Evolutionary conservation across 345 rosid genomes (phyloP), one percentile per base, ranked within the genome.

Genomic region (Populus euphratica): DNA sequence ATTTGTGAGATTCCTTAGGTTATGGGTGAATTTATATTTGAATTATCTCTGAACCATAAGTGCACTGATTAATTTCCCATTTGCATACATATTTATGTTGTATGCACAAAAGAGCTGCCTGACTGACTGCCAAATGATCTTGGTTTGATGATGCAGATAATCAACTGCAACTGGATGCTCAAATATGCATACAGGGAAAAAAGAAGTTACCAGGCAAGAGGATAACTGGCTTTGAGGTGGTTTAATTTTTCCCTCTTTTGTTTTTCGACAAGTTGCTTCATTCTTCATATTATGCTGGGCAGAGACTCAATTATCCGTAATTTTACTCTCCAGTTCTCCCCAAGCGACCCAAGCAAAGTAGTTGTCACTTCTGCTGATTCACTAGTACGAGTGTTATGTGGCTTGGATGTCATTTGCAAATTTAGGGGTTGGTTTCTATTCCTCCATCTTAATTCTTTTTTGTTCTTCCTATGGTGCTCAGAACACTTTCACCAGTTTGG

Each of bases 341-440:
- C 96, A 23, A 82, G 81, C 35, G 93, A 90, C 56, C 89, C 91
- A 5, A 86, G 82, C 79, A 90, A 89, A 88, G 65, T 93, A 14
- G 76, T 93, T 73, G 91, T 93, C 72, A 88, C 96, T 47, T 88
- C 85, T 77, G 98, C 92, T 54, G 96, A 93, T 89, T 93, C 96
- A 68, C 81, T 83, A 23, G 86, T 90, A 47, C 83, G 87, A 75
- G 80, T 93, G 38, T 86, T 90, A 49, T 35, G 75, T 6, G 91
- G 91, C 49, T 39, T 13, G 8, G 86, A 91, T 68, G 83, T 92
- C 31, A 52, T 88, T 70, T 81, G 90, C 86, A 93, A 91, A 85
- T 87, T 88, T 67, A 90, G 77, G 73, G 94, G 98, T 90, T 61
- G 29, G 88, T 77, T 43, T 80, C 52, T 35, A 18, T 70, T 72